Evolutionary conservation across 306 rosid genomes (phyloP).

Genomic region (Begonia masoniana): DNA sequence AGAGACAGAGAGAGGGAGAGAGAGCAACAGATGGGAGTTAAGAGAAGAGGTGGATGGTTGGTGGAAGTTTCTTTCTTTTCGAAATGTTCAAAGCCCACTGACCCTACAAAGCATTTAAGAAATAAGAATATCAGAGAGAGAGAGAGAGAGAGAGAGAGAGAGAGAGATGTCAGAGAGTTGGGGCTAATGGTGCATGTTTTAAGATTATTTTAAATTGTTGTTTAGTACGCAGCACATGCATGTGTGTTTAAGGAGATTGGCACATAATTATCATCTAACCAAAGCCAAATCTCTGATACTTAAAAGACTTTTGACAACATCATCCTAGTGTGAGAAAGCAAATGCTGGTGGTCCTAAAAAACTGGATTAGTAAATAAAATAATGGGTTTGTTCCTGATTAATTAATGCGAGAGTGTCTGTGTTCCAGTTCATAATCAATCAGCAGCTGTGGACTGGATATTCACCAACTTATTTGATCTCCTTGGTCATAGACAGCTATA

Average conservation of each 20-base stretch:
- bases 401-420: too few relatives aligned
- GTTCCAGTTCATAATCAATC: too few relatives aligned
- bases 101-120: slow-evolving; percentile 25
- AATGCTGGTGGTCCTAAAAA: too few relatives aligned
- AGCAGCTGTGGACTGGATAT: background rate
- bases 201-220: background rate
- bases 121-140: background rate
- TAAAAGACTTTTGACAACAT: too few relatives aligned
- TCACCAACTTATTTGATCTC: background rate
- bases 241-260: too few relatives aligned
- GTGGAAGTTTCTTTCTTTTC: slow-evolving; percentile 14
- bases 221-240: too few relatives aligned
- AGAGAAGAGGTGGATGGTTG: slow-evolving; percentile 1
- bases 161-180: slow-evolving; percentile 8
- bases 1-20: background rate
- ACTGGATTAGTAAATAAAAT: too few relatives aligned
- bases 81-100: slow-evolving; percentile 7
- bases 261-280: too few relatives aligned
- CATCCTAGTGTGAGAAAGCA: too few relatives aligned
- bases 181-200: slow-evolving; percentile 1
- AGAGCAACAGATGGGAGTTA: background rate
- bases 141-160: slow-evolving; percentile 3
- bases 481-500: background rate
- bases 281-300: too few relatives aligned
- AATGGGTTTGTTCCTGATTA: too few relatives aligned